Evolutionary conservation across 805 yeast species (phyloP).

Genomic region (Saccharomycopsis guyanensis): DNA sequence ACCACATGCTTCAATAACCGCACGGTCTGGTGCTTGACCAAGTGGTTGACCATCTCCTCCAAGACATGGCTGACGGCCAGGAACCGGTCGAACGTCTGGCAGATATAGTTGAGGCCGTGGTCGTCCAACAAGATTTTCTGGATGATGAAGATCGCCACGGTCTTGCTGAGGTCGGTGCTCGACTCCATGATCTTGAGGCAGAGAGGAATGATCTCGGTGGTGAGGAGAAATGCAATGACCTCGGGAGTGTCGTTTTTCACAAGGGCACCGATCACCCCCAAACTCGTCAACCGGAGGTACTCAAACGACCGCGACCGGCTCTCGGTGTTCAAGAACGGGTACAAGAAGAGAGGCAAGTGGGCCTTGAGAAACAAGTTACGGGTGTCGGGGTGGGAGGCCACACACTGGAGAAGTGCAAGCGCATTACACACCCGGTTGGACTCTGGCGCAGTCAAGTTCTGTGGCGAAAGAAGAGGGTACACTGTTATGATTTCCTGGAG

Average conservation of each 20-base stretch:
- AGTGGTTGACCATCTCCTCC: slow-evolving; percentile 80
- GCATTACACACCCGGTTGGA: slow-evolving; percentile 95
- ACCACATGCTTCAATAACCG: slow-evolving; percentile 88
- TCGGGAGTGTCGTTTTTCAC: slow-evolving; percentile 95
- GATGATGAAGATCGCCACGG: slow-evolving; percentile 93
- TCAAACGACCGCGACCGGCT: slow-evolving; percentile 91
- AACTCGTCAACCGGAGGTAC: slow-evolving; percentile 82
- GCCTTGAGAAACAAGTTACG: slow-evolving; percentile 79
- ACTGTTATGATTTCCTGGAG: slow-evolving; percentile 85
- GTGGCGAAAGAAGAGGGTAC: slow-evolving; percentile 85
- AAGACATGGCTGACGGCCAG: slow-evolving; percentile 89
- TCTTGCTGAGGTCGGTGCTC: slow-evolving; percentile 86
- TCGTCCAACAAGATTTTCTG: slow-evolving; percentile 91
- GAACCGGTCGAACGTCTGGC: slow-evolving; percentile 92
- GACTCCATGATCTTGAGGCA: slow-evolving; percentile 94
- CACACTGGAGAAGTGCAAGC: slow-evolving; percentile 88
- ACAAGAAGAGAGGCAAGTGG: slow-evolving; percentile 83
- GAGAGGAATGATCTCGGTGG: slow-evolving; percentile 95
- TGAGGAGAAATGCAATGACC: slow-evolving; percentile 80
- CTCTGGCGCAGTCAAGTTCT: slow-evolving; percentile 73
- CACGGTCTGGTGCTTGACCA: slow-evolving; percentile 68
- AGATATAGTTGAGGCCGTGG: slow-evolving; percentile 81
- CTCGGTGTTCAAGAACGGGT: slow-evolving; percentile 89
- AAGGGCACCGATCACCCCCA: slow-evolving; percentile 95
- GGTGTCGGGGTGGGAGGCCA: slow-evolving; percentile 91